phyloP scores from a whole-genome alignment of 176 grass and related monocot species.

The Aechmea fasciata region DNA sequence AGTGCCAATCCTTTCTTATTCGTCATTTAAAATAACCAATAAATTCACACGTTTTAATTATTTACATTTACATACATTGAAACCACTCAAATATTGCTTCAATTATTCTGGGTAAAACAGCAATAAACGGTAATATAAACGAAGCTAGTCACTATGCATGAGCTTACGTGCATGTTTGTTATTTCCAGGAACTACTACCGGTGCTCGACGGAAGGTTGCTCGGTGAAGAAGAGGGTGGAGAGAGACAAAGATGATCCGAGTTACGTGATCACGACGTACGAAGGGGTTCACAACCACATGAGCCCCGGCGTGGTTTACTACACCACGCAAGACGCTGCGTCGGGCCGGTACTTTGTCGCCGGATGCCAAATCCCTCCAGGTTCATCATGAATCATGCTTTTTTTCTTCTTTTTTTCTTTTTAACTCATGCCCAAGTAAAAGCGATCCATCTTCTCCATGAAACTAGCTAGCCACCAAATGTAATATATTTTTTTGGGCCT shows the following conservation, averaged over 20 bases:
- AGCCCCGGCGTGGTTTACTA: constrained; percentile 57
- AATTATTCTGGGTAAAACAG: too few species aligned
- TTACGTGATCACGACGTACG: constrained; percentile 80
- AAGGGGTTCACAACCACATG: constrained; percentile 76
- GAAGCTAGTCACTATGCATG: neutral
- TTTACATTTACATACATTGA: too few species aligned
- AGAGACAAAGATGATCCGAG: constrained; percentile 59
- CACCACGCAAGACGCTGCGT: constrained; percentile 45
- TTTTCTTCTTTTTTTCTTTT: neutral
- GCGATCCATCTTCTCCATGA: neutral
- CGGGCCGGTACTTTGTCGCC: constrained; percentile 69
- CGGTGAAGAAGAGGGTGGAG: constrained; percentile 92
- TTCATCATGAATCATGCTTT: constrained; percentile 10
- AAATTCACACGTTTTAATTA: too few species aligned
- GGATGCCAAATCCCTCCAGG: constrained; percentile 28
- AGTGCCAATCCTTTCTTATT: too few species aligned
- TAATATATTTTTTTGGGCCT: too few species aligned
- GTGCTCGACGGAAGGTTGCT: constrained; percentile 80
- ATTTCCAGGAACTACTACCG: constrained; percentile 85
- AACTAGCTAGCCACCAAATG: too few species aligned
- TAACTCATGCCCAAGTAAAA: neutral
- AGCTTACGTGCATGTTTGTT: neutral
- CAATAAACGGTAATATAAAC: too few species aligned
- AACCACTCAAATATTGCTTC: too few species aligned
- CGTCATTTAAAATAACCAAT: too few species aligned